Base-by-base conservation (phyloP, 116 monocot species). In the Trichopus zeylanicus region DNA sequence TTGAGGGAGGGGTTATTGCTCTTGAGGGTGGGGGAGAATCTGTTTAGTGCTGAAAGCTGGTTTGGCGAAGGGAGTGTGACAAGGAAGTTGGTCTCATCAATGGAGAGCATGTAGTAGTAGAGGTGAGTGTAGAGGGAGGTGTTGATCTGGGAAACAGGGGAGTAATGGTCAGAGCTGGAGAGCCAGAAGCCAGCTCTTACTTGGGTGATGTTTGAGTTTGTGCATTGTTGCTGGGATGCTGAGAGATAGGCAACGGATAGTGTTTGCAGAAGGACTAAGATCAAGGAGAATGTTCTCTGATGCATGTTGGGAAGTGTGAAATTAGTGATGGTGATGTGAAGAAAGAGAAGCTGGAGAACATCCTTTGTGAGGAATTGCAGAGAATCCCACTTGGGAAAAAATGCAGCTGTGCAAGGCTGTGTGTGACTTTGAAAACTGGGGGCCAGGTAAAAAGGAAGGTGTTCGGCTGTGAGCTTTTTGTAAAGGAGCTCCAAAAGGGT, bases 151-250 rank as follows among this genome's bases (percentile, higher is more conserved):
- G 78, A 55, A 18, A 83, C 30, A 27, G 91, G 80, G 11, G 66
- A 75, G 65, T 83, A 80, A 27, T 46, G 72, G 62, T 70, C 66
- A 30, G 80, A 81, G 47, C 38, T 51, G 20, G 83, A 64, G 65
- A 75, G 60, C 91, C 91, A 91, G 78, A 62, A 86, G 10, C 83
- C 91, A 32, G 86, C 78, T 73, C 83, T 91, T 47, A 91, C 83
- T 46, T 65, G 33, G 13, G 21, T n/a, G 25, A 16, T 53, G 4
- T 7, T 59, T 47, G 54, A 42, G 19, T n/a, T 65, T 24, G 29
- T 49, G 31, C 64, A 57, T 26, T 56, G 39, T 21, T 56, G 60
- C 26, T 60, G 60, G 42, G 26, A 60, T 26, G 21, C 3, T 23
- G 46, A 8, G 0, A 49, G 21, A 39, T 18, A 18, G 22, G 27